A percentile compares a stretch with the other conserved stretches of the same genome.
Evolutionary conservation across 2,329 filamentous ascomycete genomes (phyloP).

Genomic region (Aspergillus unguis): DNA sequence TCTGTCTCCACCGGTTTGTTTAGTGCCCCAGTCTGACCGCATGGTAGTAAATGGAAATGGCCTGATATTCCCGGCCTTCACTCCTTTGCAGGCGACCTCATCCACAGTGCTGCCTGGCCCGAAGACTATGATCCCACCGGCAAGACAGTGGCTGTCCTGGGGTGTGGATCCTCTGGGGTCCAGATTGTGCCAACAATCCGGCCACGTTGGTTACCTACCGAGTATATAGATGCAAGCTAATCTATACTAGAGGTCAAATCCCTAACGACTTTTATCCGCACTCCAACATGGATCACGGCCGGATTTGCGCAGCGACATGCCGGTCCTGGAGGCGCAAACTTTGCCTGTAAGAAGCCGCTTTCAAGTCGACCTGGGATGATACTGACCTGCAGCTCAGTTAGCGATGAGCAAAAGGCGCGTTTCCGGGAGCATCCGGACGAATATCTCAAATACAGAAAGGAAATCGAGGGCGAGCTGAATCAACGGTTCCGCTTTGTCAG

Average conservation of each 20-base stretch:
- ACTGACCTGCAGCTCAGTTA: no score
- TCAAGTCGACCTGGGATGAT: no score
- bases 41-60: constrained; percentile 30
- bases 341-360: no score
- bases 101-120: constrained; percentile 24
- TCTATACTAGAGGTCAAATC: constrained; percentile 6
- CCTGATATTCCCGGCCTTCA: constrained; percentile 35
- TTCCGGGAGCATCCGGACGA: no score
- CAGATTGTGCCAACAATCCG: constrained; percentile 18
- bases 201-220: neutral
- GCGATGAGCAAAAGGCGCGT: no score
- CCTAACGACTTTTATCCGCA: no score
- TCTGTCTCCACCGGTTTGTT: neutral
- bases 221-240: neutral
- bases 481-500: no score
- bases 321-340: no score
- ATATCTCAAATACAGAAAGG: no score
- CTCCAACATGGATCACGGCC: no score
- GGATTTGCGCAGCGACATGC: no score
- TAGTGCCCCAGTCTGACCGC: neutral
- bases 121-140: neutral
- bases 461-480: no score
- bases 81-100: constrained; percentile 34
- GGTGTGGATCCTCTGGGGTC: constrained; percentile 15
- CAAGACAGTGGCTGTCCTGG: constrained; percentile 18